Conservation (phyloP, 441 rosid genomes). For the Populus hybrid region DNA sequence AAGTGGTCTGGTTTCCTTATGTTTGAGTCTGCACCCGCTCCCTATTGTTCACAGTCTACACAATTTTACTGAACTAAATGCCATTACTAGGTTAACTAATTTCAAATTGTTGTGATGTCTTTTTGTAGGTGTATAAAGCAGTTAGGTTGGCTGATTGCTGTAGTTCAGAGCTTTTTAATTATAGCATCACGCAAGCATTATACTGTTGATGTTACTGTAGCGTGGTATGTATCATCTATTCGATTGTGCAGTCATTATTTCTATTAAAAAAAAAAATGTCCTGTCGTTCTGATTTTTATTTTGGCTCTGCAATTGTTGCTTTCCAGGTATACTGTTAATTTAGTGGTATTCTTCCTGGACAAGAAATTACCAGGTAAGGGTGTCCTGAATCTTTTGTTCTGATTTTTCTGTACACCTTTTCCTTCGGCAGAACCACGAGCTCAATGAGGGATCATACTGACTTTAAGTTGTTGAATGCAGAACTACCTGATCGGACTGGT, state of each 20-base stretch:
- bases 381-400: background rate
- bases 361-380: conserved; percentile 89
- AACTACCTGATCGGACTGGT: conserved; percentile 69
- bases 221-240: conserved; percentile 52
- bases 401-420: background rate
- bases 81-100: background rate
- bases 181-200: conserved; percentile 98
- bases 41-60: background rate
- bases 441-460: conserved; percentile 16
- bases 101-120: conserved; percentile 5
- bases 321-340: conserved; percentile 89
- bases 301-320: conserved; percentile 13
- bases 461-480: conserved; percentile 42
- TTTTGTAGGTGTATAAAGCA: conserved; percentile 78
- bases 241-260: background rate
- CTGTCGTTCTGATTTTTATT: background rate
- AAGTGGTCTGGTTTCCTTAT: background rate
- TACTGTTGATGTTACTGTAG: conserved; percentile 90
- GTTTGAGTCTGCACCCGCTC: background rate
- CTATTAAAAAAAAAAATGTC: background rate
- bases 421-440: background rate
- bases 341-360: conserved; percentile 89
- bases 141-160: conserved; percentile 71
- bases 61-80: background rate
- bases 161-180: conserved; percentile 83